Evolutionary conservation across 2,329 filamentous ascomycete species (phyloP), one percentile per base, ranked within the genome.

Genomic region (Pochonia chlamydosporia): DNA sequence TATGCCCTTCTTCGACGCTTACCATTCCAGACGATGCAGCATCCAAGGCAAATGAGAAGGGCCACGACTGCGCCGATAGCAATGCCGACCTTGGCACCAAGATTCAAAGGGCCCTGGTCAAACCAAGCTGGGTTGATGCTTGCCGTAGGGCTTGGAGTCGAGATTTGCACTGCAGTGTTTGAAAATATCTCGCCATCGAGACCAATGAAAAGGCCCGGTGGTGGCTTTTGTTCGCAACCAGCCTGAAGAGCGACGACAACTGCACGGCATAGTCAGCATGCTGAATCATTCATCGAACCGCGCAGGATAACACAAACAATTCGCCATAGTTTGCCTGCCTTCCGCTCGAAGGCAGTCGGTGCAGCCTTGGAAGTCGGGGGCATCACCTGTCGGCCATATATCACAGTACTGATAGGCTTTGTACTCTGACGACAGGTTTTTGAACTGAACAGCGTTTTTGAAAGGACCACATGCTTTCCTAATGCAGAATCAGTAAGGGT

Each of bases 41-140:
- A 76, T 9, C 81, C 81, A 8, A 66, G 53, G 1, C 75, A 11
- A 7, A 65, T 59, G 3, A 84, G 66, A 4, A 81, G 14, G 0
- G 77, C 44, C 6, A 71, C 66, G 0, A 83, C 53, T 0, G 67
- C 72, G 5, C 72, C 79, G 20, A 78, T 67, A 13, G 72, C 76
- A 44, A 84, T 77, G 51, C 79, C 81, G 1, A 82, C 78, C 46
- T 80, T 78, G 11, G 70, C 75, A 4, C 74, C 77, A 2, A 82
- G 64, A 2, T 63, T 71, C 7, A 84, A 59, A 0, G 76, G 68
- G 0, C 74, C 72, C 0, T 66, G 49, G 3, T 68, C 64, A 28
- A 66, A 60, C 57, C 72, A 70, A 25, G 68, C 60, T 0, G 68
- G 64, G 35, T 68, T 51, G n/a, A 73, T 60, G 0, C 64, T 63